These are phyloP conservation scores for Talaromyces liani DNA, from an alignment of 495 filamentous ascomycete genomes.

Conservation along the genomic window DNA sequence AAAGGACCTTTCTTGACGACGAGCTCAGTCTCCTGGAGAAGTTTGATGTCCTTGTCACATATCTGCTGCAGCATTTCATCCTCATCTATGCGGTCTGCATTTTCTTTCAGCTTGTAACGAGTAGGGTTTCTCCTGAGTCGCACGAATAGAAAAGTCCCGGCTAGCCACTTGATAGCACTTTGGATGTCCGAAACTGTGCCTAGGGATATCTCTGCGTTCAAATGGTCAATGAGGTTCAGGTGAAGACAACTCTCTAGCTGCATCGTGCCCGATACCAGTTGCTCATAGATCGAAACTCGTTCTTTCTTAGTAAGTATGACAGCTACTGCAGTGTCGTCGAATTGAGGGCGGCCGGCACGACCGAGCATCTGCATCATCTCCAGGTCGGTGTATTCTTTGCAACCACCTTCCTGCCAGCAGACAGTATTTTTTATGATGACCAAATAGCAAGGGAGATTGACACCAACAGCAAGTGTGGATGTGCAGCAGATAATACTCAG, in stretches of 20 bases:
- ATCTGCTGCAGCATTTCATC: slow-evolving; percentile 72
- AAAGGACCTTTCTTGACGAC: slow-evolving; percentile 45
- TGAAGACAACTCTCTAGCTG: slow-evolving; percentile 84
- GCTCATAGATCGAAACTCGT: slow-evolving; percentile 68
- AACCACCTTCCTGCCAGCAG: slow-evolving; percentile 54
- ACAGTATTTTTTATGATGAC: slow-evolving; percentile 90
- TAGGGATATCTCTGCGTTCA: slow-evolving; percentile 89
- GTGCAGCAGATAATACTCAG: slow-evolving; percentile 92
- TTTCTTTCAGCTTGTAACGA: slow-evolving; percentile 67
- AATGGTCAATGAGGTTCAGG: slow-evolving; percentile 79
- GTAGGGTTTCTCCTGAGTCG: slow-evolving; percentile 71
- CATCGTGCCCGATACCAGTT: slow-evolving; percentile 75
- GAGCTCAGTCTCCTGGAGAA: slow-evolving; percentile 56
- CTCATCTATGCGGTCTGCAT: slow-evolving; percentile 41
- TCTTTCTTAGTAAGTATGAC: slow-evolving; percentile 76
- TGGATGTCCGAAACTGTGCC: slow-evolving; percentile 65
- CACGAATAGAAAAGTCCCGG: slow-evolving; percentile 81
- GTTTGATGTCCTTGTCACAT: slow-evolving; percentile 68
- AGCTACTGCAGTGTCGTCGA: slow-evolving; percentile 75
- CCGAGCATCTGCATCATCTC: slow-evolving; percentile 99
- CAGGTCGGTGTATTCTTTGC: slow-evolving; percentile 79
- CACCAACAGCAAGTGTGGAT: slow-evolving; percentile 84
- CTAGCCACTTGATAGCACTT: slow-evolving; percentile 76
- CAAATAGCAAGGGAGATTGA: slow-evolving; percentile 89
- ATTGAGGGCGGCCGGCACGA: slow-evolving; percentile 87